Conservation (phyloP, 129 eudicot genomes). For the Artemisia annua region DNA sequence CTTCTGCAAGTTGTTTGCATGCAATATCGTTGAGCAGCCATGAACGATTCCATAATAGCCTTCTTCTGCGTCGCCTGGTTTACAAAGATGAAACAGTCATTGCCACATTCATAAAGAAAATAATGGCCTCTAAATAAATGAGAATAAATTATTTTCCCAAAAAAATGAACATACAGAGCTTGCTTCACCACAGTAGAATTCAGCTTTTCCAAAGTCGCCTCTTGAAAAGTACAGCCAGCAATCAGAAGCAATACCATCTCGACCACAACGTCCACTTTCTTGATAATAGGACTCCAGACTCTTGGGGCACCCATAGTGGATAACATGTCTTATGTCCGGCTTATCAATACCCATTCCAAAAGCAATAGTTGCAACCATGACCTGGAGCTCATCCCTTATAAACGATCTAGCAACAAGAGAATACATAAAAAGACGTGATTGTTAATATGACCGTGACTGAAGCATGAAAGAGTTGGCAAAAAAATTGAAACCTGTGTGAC, state of each 20-base stretch:
- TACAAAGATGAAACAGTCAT: constrained; percentile 3
- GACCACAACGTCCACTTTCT: constrained; percentile 98
- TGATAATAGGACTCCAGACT: constrained; percentile 96
- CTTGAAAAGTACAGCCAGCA: constrained; percentile 84
- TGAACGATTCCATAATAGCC: constrained; percentile 81
- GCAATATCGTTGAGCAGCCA: constrained; percentile 82
- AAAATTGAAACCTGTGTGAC: constrained; percentile 64
- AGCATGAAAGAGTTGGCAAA: background rate
- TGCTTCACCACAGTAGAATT: constrained; percentile 76
- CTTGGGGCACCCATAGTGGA: constrained; percentile 95
- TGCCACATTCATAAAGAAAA: constrained; percentile 1
- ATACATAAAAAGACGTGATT: background rate
- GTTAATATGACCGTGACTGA: background rate
- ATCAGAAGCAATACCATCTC: constrained; percentile 82
- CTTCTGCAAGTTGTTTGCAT: constrained; percentile 88
- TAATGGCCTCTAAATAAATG: background rate
- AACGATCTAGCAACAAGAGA: constrained; percentile 58
- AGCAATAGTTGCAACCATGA: constrained; percentile 96
- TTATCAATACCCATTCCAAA: constrained; percentile 99
- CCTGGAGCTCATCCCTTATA: constrained; percentile 76
- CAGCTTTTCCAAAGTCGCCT: constrained; percentile 81
- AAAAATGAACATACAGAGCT: constrained; percentile 50
- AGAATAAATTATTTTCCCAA: background rate
- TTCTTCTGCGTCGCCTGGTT: constrained; percentile 70
- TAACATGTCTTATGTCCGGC: constrained; percentile 78